Base-by-base conservation (phyloP, 1,284 basidiomycete species). In the Fomitiporia mediterranea region DNA sequence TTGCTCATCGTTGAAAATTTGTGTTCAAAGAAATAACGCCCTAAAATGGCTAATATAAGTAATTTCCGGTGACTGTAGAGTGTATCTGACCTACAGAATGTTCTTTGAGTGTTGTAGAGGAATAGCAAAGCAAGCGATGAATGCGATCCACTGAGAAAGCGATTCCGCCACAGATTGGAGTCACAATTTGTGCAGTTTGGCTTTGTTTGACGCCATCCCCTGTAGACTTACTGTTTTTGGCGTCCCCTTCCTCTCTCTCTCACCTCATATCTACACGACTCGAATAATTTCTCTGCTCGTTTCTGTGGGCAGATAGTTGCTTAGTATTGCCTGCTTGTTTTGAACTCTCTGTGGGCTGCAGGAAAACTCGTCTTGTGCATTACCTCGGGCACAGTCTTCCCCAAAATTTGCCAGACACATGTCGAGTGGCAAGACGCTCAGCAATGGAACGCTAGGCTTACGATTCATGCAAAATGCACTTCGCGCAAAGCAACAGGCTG, bases 401-500 rank as follows among this genome's bases (percentile, higher is more conserved):
- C n/a, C n/a, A n/a, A n/a, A n/a, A n/a, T n/a, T n/a, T n/a, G n/a
- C n/a, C n/a, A n/a, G n/a, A n/a, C n/a, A 40, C 50, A 51, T 50
- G 39, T 51, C 50, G 44, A 19, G 50, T 3, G 42, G 52, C 44
- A 85, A 83, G 68, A 73, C 75, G 1, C 74, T 89, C 49, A 89
- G 86, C 68, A 79, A 75, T 40, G 78, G 83, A 23, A 88, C 86
- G 0, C 74, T 89, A 13, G 79, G 79, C 63, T 74, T 89, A 38
- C 78, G 80, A 4, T 89, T 89, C 66, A 89, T 89, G 87, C 85
- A 87, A 69, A 87, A 86, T 72, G 82, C 84, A 0, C 76, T 79
- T 2, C 75, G 79, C 4, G 72, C 77, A 13, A 80, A 84, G 59
- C 73, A 81, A 32, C 66, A 79, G 25, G 72, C 77, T 6, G 74